Percentiles rank a stretch among this genome's conserved stretches.
Evolutionary conservation across 768 basidiomycete genomes (phyloP).

Genomic region (Galerina marginata): DNA sequence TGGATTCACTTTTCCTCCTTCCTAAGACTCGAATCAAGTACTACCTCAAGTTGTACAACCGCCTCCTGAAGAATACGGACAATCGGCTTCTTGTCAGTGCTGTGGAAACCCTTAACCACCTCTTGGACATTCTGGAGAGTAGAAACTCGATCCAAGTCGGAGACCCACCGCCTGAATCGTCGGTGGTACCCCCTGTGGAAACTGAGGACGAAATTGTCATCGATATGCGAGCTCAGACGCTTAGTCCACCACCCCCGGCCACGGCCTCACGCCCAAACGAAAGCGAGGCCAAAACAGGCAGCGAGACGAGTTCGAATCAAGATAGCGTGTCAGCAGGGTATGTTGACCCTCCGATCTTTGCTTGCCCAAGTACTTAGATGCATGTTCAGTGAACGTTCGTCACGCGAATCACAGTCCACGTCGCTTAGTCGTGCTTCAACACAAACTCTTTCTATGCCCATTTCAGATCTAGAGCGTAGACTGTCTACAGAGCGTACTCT

Average conservation of each 20-base stretch:
- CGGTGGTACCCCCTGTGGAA: conserved; percentile 31
- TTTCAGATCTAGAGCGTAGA: conserved; percentile 81
- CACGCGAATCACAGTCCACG: conserved; percentile 62
- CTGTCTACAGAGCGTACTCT: conserved; percentile 79
- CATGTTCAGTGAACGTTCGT: conserved; percentile 56
- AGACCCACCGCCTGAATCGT: conserved; percentile 15
- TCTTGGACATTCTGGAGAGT: conserved; percentile 71
- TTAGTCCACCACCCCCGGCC: conserved; percentile 30
- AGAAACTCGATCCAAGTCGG: conserved; percentile 62
- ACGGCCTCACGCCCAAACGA: conserved; percentile 24
- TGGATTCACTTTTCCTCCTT: conserved; percentile 87
- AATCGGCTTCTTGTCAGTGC: conserved; percentile 82
- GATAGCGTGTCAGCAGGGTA: conserved; percentile 63
- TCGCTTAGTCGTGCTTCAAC: conserved; percentile 58
- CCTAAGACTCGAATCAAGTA: conserved; percentile 87
- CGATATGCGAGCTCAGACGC: conserved; percentile 51
- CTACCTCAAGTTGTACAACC: conserved; percentile 88
- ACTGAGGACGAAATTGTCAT: conserved; percentile 63
- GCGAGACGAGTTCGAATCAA: conserved; percentile 55
- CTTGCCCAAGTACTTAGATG: conserved; percentile 12
- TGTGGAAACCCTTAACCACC: conserved; percentile 75
- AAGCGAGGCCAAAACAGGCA: conserved; percentile 42
- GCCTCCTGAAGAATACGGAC: conserved; percentile 89
- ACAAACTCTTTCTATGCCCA: conserved; percentile 57
- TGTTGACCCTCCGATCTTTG: not conserved